Conservation (phyloP, 805 yeast species). For the Pichia ethanolica region DNA sequence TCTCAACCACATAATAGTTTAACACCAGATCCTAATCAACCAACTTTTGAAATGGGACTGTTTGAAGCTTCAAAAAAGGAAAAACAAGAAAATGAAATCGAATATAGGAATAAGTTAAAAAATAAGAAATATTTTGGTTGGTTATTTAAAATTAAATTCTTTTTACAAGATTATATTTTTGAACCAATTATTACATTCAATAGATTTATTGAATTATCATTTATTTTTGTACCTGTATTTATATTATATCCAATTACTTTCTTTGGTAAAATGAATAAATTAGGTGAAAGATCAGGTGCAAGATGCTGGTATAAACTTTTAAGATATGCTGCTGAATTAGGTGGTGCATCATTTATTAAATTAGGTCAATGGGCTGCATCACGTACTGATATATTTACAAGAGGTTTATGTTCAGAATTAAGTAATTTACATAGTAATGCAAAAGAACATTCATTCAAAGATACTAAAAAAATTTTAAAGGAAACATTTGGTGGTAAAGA, state of each 20-base stretch:
- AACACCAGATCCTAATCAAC: constrained; percentile 40
- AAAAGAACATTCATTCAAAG: constrained; percentile 55
- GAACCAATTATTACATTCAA: constrained; percentile 66
- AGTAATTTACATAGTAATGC: constrained; percentile 78
- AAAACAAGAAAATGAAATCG: constrained; percentile 30
- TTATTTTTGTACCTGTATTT: constrained; percentile 64
- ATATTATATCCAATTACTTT: constrained; percentile 54
- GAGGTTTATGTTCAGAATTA: constrained; percentile 68
- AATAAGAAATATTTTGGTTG: constrained; percentile 21
- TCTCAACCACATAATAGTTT: constrained; percentile 28
- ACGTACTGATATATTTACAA: constrained; percentile 86
- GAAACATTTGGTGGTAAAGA: constrained; percentile 45
- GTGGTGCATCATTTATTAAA: constrained; percentile 89
- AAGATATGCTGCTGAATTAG: constrained; percentile 62
- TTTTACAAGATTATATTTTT: constrained; percentile 44
- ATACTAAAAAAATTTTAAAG: constrained; percentile 52
- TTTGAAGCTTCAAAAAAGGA: constrained; percentile 55
- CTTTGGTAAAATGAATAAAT: constrained; percentile 38
- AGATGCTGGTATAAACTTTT: constrained; percentile 63
- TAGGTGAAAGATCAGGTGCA: constrained; percentile 52
- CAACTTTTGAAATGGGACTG: constrained; percentile 65
- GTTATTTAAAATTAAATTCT: constrained; percentile 35
- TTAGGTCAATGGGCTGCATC: constrained; percentile 99
- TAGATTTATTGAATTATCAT: constrained; percentile 61
- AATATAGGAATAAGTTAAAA: constrained; percentile 27